These are phyloP conservation scores for Sisymbrium altissimum DNA, from an alignment of 345 rosid genomes.

Conservation along the genomic window DNA sequence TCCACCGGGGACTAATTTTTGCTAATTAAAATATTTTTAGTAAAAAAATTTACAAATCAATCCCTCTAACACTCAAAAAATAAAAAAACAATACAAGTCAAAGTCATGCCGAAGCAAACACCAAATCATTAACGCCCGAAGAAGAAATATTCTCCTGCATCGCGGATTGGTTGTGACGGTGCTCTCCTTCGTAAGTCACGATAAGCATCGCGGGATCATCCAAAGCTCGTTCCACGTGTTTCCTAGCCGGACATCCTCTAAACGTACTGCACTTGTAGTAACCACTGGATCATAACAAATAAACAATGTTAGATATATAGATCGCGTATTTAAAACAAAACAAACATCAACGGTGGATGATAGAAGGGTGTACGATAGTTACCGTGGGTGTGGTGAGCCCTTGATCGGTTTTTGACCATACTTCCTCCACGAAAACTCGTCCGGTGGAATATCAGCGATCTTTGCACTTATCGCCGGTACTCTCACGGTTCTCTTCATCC, in stretches of 20 bases:
- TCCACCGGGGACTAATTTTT: neutral
- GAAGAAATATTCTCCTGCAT: conserved; percentile 47
- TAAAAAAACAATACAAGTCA: neutral
- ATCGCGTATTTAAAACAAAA: neutral
- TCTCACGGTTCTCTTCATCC: conserved; percentile 66
- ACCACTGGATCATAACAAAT: conserved; percentile 49
- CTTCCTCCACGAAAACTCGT: conserved; percentile 92
- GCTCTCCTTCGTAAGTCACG: conserved; percentile 94
- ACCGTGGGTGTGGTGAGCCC: conserved; percentile 97
- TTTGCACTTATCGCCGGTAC: conserved; percentile 89
- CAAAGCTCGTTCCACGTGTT: conserved; percentile 88
- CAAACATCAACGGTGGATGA: conserved; percentile 6
- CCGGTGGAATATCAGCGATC: conserved; percentile 91
- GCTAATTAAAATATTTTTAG: neutral
- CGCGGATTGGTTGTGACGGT: conserved; percentile 57
- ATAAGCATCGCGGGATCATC: conserved; percentile 88
- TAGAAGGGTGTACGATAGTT: conserved; percentile 13
- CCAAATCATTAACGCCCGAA: conserved; percentile 40
- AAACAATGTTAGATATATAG: conserved; percentile 20
- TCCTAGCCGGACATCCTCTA: conserved; percentile 92
- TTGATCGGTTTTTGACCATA: conserved; percentile 98
- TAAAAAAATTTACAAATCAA: conserved; percentile 25
- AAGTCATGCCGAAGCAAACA: conserved; percentile 45
- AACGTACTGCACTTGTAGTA: conserved; percentile 88
- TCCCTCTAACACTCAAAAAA: conserved; percentile 16